Conservation (phyloP, 305 asterid species). For the Fraxinus dipetala region DNA sequence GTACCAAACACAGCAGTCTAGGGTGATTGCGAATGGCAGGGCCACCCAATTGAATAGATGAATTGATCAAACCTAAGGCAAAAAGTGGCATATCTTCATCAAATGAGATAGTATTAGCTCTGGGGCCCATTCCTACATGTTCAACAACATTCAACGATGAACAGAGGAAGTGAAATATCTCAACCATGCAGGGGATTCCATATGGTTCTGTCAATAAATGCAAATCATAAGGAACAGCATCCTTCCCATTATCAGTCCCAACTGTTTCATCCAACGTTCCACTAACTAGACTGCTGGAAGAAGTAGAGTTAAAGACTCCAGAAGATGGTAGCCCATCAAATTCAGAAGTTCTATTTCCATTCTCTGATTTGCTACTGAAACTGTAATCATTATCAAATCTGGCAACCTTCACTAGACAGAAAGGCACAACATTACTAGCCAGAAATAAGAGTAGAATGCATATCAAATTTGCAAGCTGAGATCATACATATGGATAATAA, state of each 20-base stretch:
- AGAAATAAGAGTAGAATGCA: constrained; percentile 27
- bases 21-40: constrained; percentile 73
- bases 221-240: constrained; percentile 70
- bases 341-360: constrained; percentile 62
- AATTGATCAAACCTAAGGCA: constrained; percentile 87
- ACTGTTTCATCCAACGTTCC: constrained; percentile 56
- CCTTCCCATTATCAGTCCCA: constrained; percentile 65
- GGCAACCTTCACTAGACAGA: constrained; percentile 43
- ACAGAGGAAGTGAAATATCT: constrained; percentile 90
- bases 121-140: constrained; percentile 69
- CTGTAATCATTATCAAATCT: constrained; percentile 53
- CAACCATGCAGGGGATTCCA: constrained; percentile 97
- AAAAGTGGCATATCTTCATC: constrained; percentile 95
- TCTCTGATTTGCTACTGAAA: constrained; percentile 57
- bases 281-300: constrained; percentile 44
- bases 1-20: constrained; percentile 82
- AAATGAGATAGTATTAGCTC: constrained; percentile 76
- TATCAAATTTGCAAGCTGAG: constrained; percentile 17
- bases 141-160: constrained; percentile 83
- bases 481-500: constrained; percentile 7
- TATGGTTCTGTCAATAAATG: constrained; percentile 88
- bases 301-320: constrained; percentile 50
- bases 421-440: constrained; percentile 23
- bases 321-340: constrained; percentile 54
- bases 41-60: constrained; percentile 91